Evolutionary conservation across 2,329 filamentous ascomycete species (phyloP), one percentile per base, ranked within the genome.

Genomic region (Cladorrhinum sp.): DNA sequence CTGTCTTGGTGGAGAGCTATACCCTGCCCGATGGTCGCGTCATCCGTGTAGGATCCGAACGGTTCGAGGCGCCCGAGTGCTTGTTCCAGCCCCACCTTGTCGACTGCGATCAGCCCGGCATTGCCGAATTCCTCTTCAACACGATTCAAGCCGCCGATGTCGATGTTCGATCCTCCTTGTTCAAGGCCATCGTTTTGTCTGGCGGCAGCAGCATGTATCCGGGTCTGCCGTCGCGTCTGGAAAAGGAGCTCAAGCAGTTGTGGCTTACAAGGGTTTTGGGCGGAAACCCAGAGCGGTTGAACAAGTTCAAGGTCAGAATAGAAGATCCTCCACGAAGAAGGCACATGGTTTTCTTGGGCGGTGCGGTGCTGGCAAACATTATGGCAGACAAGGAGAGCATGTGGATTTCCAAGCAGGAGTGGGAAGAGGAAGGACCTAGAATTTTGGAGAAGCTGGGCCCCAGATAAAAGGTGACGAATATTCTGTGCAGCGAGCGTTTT

Each of bases 221-320:
- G 0, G 95, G 95, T 62, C 82, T 99, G 67, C 95, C 95, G 4
- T 96, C 92, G 63, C 86, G 95, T 66, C 79, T 99, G 76, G 95
- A 99, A 80, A 99, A 99, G 84, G 95, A 99, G 78, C 80, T 99
- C 70, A 99, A 99, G 83, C 95, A 99, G 80, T 80, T 99, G 70
- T 99, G 95, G 95, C 85, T 99, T 66, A 97, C 94, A 58, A 88
- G 89, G 67, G 92, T 97, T 49, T 80, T 99, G 68, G 85, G 88
- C 62, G 93, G 94, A 62, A 92, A 99, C 76, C 94, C 95, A 0
- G 94, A 98, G 78, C 86, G 95, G 67, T 77, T 99, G 72, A 91
- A 86, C 87, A 99, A 98, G 87, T 99, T 99, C 85, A 99, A 98
- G 86, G 94, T 99, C 67, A 87, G 95, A 76, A 98, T 99, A 81